Percentiles rank a stretch among this genome's conserved stretches.
These are phyloP conservation scores for Ogataea wickerhamii DNA, from an alignment of 805 yeast genomes.

Conservation along the genomic window DNA sequence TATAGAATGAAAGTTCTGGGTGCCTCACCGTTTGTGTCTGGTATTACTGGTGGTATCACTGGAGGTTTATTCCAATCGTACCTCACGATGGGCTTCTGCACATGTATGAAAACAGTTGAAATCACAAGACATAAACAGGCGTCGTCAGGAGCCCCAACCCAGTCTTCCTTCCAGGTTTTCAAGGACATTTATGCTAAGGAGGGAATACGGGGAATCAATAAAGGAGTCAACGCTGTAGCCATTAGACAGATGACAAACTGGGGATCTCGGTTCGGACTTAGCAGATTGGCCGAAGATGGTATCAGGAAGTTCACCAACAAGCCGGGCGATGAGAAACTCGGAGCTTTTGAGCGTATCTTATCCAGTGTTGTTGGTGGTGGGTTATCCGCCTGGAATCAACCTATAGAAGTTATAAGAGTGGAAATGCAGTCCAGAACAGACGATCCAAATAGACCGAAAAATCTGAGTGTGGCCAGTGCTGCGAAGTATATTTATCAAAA, in stretches of 20 bases:
- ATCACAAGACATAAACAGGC: slow-evolving; percentile 85
- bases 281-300: slow-evolving; percentile 85
- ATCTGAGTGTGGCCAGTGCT: slow-evolving; percentile 72
- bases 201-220: slow-evolving; percentile 92
- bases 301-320: slow-evolving; percentile 64
- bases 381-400: slow-evolving; percentile 97
- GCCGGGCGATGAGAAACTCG: slow-evolving; percentile 54
- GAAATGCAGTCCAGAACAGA: slow-evolving; percentile 96
- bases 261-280: slow-evolving; percentile 95
- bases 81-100: slow-evolving; percentile 95
- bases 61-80: slow-evolving; percentile 98
- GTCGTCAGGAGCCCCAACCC: slow-evolving; percentile 60
- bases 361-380: slow-evolving; percentile 96
- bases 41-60: slow-evolving; percentile 91
- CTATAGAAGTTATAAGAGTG: slow-evolving; percentile 94
- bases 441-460: slow-evolving; percentile 95
- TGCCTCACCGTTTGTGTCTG: slow-evolving; percentile 68
- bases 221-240: slow-evolving; percentile 99
- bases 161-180: slow-evolving; percentile 82
- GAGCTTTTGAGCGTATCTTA: slow-evolving; percentile 74
- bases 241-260: slow-evolving; percentile 98
- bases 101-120: slow-evolving; percentile 98
- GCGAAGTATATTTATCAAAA: slow-evolving; percentile 76
- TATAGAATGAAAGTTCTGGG: slow-evolving; percentile 66
- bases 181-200: slow-evolving; percentile 77